These are phyloP conservation scores for Corymbia maculata DNA, from an alignment of 345 rosid genomes.

Conservation along the genomic window DNA sequence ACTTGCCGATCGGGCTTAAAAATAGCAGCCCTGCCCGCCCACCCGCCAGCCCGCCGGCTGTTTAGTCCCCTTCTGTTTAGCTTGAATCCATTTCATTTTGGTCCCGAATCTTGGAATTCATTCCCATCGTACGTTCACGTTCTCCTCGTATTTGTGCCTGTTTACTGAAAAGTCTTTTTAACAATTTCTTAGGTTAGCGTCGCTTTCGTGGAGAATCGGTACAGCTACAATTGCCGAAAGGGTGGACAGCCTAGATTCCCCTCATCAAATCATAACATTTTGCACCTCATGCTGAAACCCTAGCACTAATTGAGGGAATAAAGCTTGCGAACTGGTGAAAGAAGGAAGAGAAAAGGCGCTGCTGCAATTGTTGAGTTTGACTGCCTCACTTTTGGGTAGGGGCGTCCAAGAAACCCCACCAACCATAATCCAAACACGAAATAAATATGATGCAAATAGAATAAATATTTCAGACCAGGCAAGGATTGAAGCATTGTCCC, in stretches of 20 bases:
- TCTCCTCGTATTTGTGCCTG: background rate
- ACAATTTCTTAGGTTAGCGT: background rate
- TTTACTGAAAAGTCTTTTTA: background rate
- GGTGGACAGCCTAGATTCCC: background rate
- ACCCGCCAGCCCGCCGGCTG: rapidly evolving
- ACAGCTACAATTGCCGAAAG: background rate
- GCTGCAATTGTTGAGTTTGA: no score
- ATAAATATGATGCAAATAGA: no score
- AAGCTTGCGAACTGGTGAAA: no score
- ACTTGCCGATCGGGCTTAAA: rapidly evolving
- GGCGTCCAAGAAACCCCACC: no score
- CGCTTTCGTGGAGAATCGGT: background rate
- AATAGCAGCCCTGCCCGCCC: background rate
- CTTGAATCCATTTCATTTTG: background rate
- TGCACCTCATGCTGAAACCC: no score
- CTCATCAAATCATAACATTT: background rate
- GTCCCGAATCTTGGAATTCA: background rate
- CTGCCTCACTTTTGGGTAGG: no score
- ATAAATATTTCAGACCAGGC: no score
- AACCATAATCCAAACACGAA: no score
- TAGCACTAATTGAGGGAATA: no score
- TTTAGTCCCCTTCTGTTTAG: background rate
- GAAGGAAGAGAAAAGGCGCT: no score
- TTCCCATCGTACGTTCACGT: background rate
- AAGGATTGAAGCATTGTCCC: no score